Evolutionary conservation across 169 alveolate species (phyloP).

Genomic region (Prorocentrum cordatum): DNA sequence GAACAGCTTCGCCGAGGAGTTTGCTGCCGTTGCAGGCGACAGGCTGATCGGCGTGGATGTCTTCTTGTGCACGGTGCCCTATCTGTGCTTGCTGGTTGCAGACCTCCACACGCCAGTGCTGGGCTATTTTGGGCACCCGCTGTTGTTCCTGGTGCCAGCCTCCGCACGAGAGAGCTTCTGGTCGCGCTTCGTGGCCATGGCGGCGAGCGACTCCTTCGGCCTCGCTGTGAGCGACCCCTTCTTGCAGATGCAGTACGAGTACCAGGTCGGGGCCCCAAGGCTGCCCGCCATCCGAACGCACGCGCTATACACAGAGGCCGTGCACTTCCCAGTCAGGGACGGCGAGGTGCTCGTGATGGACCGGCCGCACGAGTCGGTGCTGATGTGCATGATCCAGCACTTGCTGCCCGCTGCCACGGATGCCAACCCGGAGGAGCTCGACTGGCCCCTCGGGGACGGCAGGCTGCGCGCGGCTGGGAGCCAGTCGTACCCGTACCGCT

Average conservation of each 20-base stretch:
- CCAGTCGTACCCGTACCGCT: conserved; percentile 41
- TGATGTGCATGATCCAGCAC: background rate
- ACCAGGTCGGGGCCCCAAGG: conserved; percentile 13
- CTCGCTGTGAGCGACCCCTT: conserved; percentile 59
- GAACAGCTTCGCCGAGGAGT: background rate
- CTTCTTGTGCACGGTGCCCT: conserved; percentile 21
- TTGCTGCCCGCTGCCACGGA: no score
- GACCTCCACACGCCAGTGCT: background rate
- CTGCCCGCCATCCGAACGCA: conserved; percentile 31
- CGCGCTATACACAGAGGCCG: conserved; percentile 28
- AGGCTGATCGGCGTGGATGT: background rate
- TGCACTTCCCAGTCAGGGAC: background rate
- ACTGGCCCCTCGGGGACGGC: no score
- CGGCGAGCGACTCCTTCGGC: background rate
- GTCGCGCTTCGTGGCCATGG: conserved; percentile 1
- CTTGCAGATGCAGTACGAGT: conserved; percentile 8
- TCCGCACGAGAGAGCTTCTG: background rate
- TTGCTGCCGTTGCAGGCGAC: background rate
- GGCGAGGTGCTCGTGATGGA: conserved; percentile 9
- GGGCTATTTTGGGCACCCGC: conserved; percentile 51
- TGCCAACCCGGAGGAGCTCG: no score
- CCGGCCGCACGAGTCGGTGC: conserved; percentile 47
- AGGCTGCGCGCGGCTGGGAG: no score
- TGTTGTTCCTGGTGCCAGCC: conserved; percentile 37
- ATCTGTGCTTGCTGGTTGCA: conserved; percentile 17